Base-by-base conservation (phyloP, 169 alveolate species). In the Babesia ovata region DNA sequence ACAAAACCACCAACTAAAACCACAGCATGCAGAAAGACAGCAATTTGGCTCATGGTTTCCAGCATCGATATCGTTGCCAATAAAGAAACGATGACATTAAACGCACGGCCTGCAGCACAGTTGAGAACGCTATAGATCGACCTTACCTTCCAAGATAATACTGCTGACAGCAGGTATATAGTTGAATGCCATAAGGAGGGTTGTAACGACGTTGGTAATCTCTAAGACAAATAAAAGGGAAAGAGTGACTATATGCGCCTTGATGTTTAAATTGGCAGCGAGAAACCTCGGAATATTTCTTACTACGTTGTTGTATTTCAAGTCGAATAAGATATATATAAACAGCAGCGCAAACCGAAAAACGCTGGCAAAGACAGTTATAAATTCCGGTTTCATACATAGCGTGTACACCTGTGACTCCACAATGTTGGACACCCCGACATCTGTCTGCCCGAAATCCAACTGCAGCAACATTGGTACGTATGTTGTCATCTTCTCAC, bases 11-110 rank as follows among this genome's bases (percentile, higher is more conserved):
- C 44, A 19, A 76, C 13, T 24, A 50, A 19, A 21, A 56, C 36
- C 8, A 53, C 45, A 14, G 53, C 26, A 56, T 33, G 42, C 54
- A 45, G 21, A 60, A 71, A 71, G 39, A 71, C 7, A 29, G n/a
- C 17, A 13, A 54, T 6, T 26, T 65, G 9, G 74, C 60, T 46
- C 44, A 36, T 22, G 16, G 3, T 9, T 29, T 36, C 26, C 12
- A 65, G 17, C 10, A 4, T 24, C 4, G 59, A 44, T 12, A 26
- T 17, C 21, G 17, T 21, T 36, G 1, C 29, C 61, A 65, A 22
- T 22, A 65, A 16, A 45, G 54, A 8, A 19, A 65, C 62, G 26
- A 46, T n/a, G 21, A 21, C 24, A 17, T 28, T 39, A 17, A 70
- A 39, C 16, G 26, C 69, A 2, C n/a, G 46, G 16, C 57, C 69